A percentile compares a stretch with the other conserved stretches of the same genome.
These are phyloP conservation scores for Dinochytrium kinnereticum DNA, from an alignment of 371 early-diverging fungal species.

Conservation along the genomic window DNA sequence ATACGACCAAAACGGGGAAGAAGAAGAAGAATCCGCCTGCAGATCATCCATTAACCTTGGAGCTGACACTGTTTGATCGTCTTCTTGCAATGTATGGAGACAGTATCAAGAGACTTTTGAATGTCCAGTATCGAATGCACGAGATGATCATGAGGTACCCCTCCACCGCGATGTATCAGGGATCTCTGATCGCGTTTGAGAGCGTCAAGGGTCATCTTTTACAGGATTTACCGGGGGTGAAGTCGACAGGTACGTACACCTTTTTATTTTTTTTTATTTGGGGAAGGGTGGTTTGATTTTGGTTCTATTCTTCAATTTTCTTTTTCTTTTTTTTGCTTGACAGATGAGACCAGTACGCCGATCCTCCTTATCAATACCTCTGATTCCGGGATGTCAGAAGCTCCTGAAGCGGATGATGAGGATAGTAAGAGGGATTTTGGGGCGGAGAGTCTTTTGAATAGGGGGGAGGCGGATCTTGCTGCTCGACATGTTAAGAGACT, in stretches of 20 bases:
- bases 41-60: conserved; percentile 43
- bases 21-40: background rate
- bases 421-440: conserved; percentile 38
- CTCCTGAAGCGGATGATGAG: conserved; percentile 42
- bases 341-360: conserved; percentile 67
- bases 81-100: conserved; percentile 63
- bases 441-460: conserved; percentile 68
- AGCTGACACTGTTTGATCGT: conserved; percentile 75
- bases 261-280: background rate
- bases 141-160: conserved; percentile 80
- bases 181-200: conserved; percentile 67
- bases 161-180: conserved; percentile 51
- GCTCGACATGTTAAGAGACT: conserved; percentile 66
- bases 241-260: conserved; percentile 32
- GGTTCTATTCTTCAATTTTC: background rate
- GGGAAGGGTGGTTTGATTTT: background rate
- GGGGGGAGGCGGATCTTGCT: conserved; percentile 74
- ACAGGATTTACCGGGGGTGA: conserved; percentile 65
- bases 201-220: conserved; percentile 72
- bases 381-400: conserved; percentile 67
- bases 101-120: conserved; percentile 69
- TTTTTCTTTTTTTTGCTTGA: background rate
- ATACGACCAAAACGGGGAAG: background rate
- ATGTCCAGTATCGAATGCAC: conserved; percentile 90
- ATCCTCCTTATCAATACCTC: conserved; percentile 80